These are phyloP conservation scores for Xerocomus brunneocitrinus DNA, from an alignment of 768 basidiomycete genomes.

Conservation along the genomic window DNA sequence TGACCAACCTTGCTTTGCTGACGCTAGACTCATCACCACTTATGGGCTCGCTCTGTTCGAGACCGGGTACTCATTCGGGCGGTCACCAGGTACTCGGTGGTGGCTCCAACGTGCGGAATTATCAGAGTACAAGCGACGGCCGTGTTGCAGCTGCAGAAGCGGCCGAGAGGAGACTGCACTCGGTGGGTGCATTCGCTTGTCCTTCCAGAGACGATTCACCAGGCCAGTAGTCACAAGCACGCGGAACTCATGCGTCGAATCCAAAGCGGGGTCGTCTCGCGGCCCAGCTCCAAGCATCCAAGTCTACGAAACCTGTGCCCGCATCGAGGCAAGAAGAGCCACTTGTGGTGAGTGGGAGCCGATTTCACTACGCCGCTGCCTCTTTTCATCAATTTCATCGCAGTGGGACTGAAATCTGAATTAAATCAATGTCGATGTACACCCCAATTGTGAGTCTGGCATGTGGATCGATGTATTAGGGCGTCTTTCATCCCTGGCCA, in stretches of 20 bases:
- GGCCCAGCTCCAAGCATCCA: conserved; percentile 38
- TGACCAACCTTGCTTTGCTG: not conserved
- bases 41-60: conserved; percentile 62
- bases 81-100: conserved; percentile 50
- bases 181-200: conserved; percentile 37
- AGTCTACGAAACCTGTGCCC: conserved; percentile 33
- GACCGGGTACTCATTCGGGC: conserved; percentile 37
- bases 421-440: conserved; percentile 18
- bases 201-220: conserved; percentile 24
- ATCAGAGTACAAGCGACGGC: conserved; percentile 36
- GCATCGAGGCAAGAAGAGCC: conserved; percentile 37
- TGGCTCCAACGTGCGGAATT: conserved; percentile 17
- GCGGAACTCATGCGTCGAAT: conserved; percentile 42
- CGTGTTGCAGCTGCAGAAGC: conserved; percentile 58
- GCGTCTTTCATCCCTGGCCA: conserved; percentile 24
- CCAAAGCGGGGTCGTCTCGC: conserved; percentile 44
- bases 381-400: conserved; percentile 28
- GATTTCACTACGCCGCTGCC: conserved; percentile 13
- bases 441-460: conserved; percentile 20
- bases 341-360: conserved; percentile 41
- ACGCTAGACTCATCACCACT: not conserved
- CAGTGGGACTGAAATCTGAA: conserved; percentile 42
- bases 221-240: conserved; percentile 34
- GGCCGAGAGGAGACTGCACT: conserved; percentile 55
- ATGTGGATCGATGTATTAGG: conserved; percentile 19